Conservation (phyloP, 306 rosid genomes). For the Castanea mollissima region DNA sequence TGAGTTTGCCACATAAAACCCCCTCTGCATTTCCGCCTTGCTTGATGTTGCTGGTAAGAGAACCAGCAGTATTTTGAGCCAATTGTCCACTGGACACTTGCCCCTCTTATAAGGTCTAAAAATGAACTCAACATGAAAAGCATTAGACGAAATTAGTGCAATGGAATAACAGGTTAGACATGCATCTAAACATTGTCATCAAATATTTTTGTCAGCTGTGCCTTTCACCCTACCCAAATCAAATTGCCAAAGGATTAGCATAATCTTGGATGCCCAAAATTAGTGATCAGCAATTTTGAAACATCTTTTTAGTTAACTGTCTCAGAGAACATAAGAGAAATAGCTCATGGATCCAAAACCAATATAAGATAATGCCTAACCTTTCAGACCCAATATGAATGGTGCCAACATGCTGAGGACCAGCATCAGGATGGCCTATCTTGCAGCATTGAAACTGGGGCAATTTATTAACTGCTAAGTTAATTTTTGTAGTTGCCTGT, state of each 20-base stretch:
- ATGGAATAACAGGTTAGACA: neutral
- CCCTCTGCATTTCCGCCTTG: neutral
- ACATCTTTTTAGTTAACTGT: neutral
- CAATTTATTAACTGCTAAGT: constrained; percentile 77
- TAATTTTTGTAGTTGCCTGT: constrained; percentile 93
- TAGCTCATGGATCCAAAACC: neutral
- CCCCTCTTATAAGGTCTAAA: neutral
- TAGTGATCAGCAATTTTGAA: neutral
- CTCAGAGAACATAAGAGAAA: neutral
- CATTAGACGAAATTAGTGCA: neutral
- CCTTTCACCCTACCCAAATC: neutral
- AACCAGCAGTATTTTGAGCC: neutral
- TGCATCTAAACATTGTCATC: neutral
- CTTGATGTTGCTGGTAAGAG: neutral
- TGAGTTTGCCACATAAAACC: neutral
- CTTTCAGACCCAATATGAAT: constrained; percentile 95
- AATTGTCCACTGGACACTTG: neutral
- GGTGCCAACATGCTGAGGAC: constrained; percentile 86
- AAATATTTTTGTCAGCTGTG: neutral
- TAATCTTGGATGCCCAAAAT: neutral
- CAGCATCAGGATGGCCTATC: constrained; percentile 48
- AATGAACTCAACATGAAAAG: neutral
- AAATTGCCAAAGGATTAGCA: neutral
- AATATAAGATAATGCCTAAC: constrained; percentile 30
- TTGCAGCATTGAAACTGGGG: constrained; percentile 80